Percentiles rank a stretch among this genome's conserved stretches.
These are phyloP conservation scores for Spizellomyces punctatus DNA, from an alignment of 192 early-diverging fungal genomes.

Conservation along the genomic window DNA sequence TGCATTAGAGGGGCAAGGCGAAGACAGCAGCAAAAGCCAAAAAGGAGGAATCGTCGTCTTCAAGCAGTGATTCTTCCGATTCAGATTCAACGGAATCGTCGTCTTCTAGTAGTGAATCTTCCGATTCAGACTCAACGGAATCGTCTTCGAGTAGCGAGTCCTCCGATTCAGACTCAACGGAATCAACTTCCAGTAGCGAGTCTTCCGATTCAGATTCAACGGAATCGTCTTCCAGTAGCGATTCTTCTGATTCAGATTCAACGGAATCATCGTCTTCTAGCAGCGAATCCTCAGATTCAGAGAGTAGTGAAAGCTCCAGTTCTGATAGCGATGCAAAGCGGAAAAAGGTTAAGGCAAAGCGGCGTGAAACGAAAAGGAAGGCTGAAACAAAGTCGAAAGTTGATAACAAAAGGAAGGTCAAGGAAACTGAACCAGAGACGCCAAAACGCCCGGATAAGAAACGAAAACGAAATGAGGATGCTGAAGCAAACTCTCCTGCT, in stretches of 20 bases:
- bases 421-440: background rate
- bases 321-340: slow-evolving; percentile 28
- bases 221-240: slow-evolving; percentile 22
- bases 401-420: slow-evolving; percentile 22
- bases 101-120: slow-evolving; percentile 4
- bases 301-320: slow-evolving; percentile 9
- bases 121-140: background rate
- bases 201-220: slow-evolving; percentile 12
- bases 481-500: slow-evolving; percentile 8
- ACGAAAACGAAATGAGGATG: slow-evolving; percentile 38
- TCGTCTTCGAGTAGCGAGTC: background rate
- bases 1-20: no score
- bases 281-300: slow-evolving; percentile 1
- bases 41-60: background rate
- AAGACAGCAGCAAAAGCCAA: no score
- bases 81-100: background rate
- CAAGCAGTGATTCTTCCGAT: background rate
- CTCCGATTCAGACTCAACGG: slow-evolving; percentile 1
- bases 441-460: slow-evolving; percentile 33
- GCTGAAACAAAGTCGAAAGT: background rate
- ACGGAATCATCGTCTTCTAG: slow-evolving; percentile 9
- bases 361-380: slow-evolving; percentile 2
- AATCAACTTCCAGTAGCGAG: background rate
- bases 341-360: slow-evolving; percentile 6
- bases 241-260: slow-evolving; percentile 26